Evolutionary conservation across 257 asterid genomes (phyloP), one percentile per base, ranked within the genome.

Genomic region (Solanum chiquidenum): DNA sequence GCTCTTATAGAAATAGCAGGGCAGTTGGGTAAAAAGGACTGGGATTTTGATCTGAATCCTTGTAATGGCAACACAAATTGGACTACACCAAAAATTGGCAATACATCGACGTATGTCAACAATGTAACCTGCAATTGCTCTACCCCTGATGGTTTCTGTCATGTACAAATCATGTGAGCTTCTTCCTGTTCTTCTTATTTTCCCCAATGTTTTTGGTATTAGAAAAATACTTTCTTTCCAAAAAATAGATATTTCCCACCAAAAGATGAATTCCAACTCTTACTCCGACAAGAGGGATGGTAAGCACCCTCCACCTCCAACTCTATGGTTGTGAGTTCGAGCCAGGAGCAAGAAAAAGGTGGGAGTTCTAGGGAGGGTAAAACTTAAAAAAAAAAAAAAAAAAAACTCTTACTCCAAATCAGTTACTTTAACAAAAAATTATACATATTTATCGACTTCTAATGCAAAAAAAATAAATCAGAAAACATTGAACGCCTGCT

Each of bases 161-260:
- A 91, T 83, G 92, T 91, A 9, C 20, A 44, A 37, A 68, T 29
- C 86, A 88, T 91, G 93, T 91, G 46, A 80, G 92, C 25, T 83
- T 69, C 38, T 33, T 72, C 64, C 52, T 38, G 4, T 31, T 38
- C 38, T 35, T 35, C 1, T 40, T 40, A 40, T 40, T 40, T 40
- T 13, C 49, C 49, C 13, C 13, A 21, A 16, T 34, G 46, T 37
- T 73, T 34, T 34, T 73, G 18, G 46, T 34, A 25, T 6, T 21
- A 40, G 55, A 55, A 38, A 75, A 75, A 38, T 40, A 20, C n/a
- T n/a, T 13, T 69, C 38, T 69, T 69, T 69, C 38, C 40, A 71
- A 71, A 71, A 12, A 29, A 71, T 13, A 25, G 13, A 66, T 71
- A 29, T 42, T 42, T 42, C 34, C 27, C 13, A 18, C 46, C 14